A percentile compares a stretch with the other conserved stretches of the same genome.
phyloP scores from a whole-genome alignment of 129 eudicot genomes.

The Chrysanthemum makinoi region DNA sequence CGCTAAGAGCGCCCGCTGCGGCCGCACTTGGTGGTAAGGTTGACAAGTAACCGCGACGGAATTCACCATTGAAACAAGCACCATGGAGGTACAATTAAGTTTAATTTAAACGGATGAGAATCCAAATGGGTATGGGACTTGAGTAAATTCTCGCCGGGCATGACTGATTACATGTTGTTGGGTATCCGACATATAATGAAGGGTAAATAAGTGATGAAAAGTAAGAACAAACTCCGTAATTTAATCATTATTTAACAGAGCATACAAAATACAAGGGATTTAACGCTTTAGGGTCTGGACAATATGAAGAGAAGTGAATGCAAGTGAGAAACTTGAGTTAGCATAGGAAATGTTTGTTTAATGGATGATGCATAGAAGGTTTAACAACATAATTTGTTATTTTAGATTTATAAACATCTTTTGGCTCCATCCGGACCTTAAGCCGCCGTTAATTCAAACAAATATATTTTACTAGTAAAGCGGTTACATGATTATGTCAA shows the following conservation, averaged over 20 bases:
- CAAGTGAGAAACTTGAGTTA: too few species aligned
- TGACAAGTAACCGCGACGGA: neutral
- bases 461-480: too few species aligned
- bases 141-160: neutral
- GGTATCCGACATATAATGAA: neutral
- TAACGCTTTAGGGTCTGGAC: neutral
- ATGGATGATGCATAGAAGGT: too few species aligned
- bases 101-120: neutral
- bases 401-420: too few species aligned
- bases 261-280: neutral
- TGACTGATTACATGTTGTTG: neutral
- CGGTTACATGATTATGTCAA: too few species aligned
- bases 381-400: neutral
- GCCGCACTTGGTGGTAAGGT: neutral
- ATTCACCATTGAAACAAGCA: neutral
- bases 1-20: neutral
- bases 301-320: neutral
- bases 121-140: constrained; percentile 11
- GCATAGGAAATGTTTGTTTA: neutral
- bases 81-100: constrained; percentile 14
- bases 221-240: neutral
- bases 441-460: too few species aligned
- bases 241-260: neutral
- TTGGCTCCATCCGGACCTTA: too few species aligned
- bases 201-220: neutral